Evolutionary conservation across 257 asterid genomes (phyloP), one percentile per base, ranked within the genome.

Genomic region (Ophiorrhiza pumila): DNA sequence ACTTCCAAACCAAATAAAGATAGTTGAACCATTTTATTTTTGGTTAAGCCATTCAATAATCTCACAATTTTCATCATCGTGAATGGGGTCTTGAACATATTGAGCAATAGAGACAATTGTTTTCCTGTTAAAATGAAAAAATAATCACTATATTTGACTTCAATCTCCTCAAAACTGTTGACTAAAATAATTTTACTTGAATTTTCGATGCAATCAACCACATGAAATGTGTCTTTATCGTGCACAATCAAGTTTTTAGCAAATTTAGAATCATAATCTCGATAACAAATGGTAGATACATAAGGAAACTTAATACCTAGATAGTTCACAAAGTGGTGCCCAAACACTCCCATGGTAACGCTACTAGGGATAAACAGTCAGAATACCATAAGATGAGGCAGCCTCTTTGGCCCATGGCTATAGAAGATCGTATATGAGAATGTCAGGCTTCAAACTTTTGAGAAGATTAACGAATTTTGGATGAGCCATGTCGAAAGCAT

Each of bases 1-100:
- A 65, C 77, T 74, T 23, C 72, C 77, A 31, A 74, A 65, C 17
- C 72, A 74, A 17, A 66, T 58, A 39, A 49, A 50, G 4, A 72
- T 35, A 14, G 72, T 49, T 41, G 77, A 74, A 11, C 25, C 41
- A 4, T 12, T 7, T 22, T 27, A 56, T 47, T 65, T 65, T 8
- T 64, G 41, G 11, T 74, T 56, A 37, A 74, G 34, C 78, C 78
- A 74, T 4, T 65, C 25, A 15, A 23, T 47, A 0, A 73, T 32
- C 64, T 73, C 77, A 23, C 20, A 43, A 45, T 23, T 41, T 13
- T 66, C 61, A 46, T 74, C 55, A 49, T 49, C 55, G 10, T 43
- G 2, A 49, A 13, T 49, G 17, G 55, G 55, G 39, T 13, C 63
- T 45, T 72, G 76, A 49, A 72, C 35, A 23, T 47, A 43, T 34